Conservation (phyloP, 371 early-diverging fungal genomes). For the Circinella minor region DNA sequence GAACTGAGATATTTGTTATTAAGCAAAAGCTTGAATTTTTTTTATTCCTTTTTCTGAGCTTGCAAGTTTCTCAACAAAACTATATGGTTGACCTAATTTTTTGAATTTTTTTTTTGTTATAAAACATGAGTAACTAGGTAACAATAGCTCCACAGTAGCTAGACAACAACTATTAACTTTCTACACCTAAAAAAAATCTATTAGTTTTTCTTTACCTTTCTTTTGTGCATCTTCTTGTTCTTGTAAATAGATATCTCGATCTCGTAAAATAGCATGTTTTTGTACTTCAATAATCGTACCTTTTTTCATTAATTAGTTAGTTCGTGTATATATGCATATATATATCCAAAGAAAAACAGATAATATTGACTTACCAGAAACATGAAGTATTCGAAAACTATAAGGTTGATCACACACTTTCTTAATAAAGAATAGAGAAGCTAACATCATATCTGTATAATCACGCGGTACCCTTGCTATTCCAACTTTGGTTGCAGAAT, state of each 20-base stretch:
- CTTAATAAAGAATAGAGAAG: conserved; percentile 45
- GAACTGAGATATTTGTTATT: neutral
- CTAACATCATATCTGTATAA: conserved; percentile 37
- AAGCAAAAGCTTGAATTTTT: conserved; percentile 13
- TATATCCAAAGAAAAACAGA: neutral
- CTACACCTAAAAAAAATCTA: no score
- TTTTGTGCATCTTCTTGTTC: conserved; percentile 32
- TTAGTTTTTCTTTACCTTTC: conserved; percentile 25
- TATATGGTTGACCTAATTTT: conserved; percentile 25
- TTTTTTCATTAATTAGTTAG: neutral
- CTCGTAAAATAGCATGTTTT: conserved; percentile 39
- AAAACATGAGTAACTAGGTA: no score
- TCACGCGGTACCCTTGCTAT: conserved; percentile 47
- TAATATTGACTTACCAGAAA: conserved; percentile 30
- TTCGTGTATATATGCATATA: no score
- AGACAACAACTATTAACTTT: no score
- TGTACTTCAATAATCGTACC: conserved; percentile 43
- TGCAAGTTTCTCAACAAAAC: conserved; percentile 31
- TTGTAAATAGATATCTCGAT: conserved; percentile 38
- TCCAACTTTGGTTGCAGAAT: conserved; percentile 41
- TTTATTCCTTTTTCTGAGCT: conserved; percentile 27
- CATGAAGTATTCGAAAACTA: conserved; percentile 36
- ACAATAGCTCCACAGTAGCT: no score
- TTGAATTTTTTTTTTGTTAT: no score
- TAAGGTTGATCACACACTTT: conserved; percentile 34